Evolutionary conservation across 805 yeast species (phyloP), one percentile per base, ranked within the genome.

Genomic region (Hermanozyma aechmeae): DNA sequence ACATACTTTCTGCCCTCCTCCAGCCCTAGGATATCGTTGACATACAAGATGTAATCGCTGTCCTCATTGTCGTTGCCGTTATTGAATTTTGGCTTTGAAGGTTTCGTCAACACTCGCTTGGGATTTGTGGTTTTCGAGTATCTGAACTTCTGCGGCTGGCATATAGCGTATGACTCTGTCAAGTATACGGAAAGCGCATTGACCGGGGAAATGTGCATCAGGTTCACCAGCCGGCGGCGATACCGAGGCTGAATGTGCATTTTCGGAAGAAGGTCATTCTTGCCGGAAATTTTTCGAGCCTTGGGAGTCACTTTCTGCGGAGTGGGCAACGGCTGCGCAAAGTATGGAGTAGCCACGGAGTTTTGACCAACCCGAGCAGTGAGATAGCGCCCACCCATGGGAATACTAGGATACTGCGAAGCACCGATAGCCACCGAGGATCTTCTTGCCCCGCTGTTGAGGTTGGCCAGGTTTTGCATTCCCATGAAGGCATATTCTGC

Each of bases 41-140:
- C 98, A 42, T 86, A 89, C 13, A 93, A 59, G 32, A 92, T 89
- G 49, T 87, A 89, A 56, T 92, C 96, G 50, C 81, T 74, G 32
- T 85, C 86, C 38, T 75, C 79, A 51, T 92, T 92, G 56, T 92
- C 98, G 48, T 47, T 71, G 6, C 96, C 96, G 46, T 81, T 76
- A 50, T 86, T 85, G 34, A 61, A 68, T 34, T 69, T 72, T 1
- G 89, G 92, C 45, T 85, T 93, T 50, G 76, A 74, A 3, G 96
- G 96, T 50, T 92, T 89, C 0, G 98, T 93, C 24, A 92, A 61
- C 3, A 86, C 96, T 32, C 98, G 63, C 36, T 84, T 75, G 3
- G 98, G 99, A 49, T 92, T 92, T 34, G 84, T 76, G 3, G 85
- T 69, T 12, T 84, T 73, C 40, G 79, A 79, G 53, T 92, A 92